phyloP scores from a whole-genome alignment of 305 asterid species.

The Fraxinus paxiana region DNA sequence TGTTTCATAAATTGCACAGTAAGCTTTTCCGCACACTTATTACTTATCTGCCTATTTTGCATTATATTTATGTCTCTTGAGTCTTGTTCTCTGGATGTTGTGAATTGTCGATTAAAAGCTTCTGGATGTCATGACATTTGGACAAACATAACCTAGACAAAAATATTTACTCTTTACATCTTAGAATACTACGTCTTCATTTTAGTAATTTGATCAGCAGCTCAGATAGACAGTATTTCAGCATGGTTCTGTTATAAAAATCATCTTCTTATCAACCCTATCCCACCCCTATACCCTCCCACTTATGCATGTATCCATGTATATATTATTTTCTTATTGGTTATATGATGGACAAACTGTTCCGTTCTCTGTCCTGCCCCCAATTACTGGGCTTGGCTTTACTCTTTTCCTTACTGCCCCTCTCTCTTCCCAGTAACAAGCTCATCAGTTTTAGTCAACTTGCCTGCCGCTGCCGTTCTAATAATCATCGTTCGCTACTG shows the following conservation, averaged over 20 bases:
- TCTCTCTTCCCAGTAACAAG: conserved; percentile 71
- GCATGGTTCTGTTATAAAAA: neutral
- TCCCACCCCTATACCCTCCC: neutral
- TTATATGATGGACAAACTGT: neutral
- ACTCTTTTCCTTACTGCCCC: conserved; percentile 8
- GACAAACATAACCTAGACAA: conserved; percentile 6
- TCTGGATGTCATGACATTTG: conserved; percentile 2
- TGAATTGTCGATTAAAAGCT: neutral
- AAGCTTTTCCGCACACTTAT: neutral
- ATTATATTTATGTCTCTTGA: conserved; percentile 1
- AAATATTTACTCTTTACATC: neutral
- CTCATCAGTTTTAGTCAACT: conserved; percentile 80
- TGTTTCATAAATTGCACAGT: neutral
- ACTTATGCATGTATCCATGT: neutral
- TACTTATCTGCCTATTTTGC: neutral
- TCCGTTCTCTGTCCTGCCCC: neutral
- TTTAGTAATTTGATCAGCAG: neutral
- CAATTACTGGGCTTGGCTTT: neutral
- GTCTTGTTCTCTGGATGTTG: neutral
- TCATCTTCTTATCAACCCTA: neutral
- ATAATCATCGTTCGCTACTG: conserved; percentile 67
- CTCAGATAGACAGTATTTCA: neutral
- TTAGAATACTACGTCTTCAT: neutral
- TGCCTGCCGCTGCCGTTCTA: conserved; percentile 72
- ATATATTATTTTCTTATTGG: neutral